Conservation (phyloP, 2,329 filamentous ascomycete species). For the Phoma herbarum region DNA sequence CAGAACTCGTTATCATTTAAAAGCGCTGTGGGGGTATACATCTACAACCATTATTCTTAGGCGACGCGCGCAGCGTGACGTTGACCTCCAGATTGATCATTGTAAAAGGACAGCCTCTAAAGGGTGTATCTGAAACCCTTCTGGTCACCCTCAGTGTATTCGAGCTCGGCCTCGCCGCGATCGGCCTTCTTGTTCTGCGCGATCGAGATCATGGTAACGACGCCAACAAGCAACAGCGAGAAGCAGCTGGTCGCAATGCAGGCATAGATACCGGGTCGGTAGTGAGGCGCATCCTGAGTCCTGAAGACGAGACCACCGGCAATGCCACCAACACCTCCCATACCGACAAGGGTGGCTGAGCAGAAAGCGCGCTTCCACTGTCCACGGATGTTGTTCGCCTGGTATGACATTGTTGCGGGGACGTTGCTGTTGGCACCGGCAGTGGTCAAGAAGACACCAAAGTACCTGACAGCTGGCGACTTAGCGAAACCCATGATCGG, state of each 20-base stretch:
- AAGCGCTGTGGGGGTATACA: conserved; percentile 4
- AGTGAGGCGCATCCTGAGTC: conserved; percentile 43
- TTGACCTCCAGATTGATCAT: neutral
- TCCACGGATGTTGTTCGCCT: conserved; percentile 86
- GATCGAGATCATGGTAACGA: conserved; percentile 46
- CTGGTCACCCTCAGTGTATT: conserved; percentile 48
- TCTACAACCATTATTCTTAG: neutral
- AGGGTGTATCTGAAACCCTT: conserved; percentile 49
- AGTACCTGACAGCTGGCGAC: conserved; percentile 68
- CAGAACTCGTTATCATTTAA: neutral
- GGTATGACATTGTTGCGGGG: conserved; percentile 77
- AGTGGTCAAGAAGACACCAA: conserved; percentile 78
- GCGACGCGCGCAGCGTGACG: neutral
- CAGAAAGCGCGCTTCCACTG: conserved; percentile 89
- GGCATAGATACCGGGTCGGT: conserved; percentile 50
- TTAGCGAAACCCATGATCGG: conserved; percentile 75
- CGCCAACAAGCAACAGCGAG: conserved; percentile 45
- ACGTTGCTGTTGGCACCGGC: conserved; percentile 81
- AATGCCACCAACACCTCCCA: conserved; percentile 82
- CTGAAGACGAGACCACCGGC: conserved; percentile 76
- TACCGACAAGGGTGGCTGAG: conserved; percentile 77
- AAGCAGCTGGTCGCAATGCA: conserved; percentile 52
- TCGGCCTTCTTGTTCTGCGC: conserved; percentile 51
- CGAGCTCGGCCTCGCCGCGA: conserved; percentile 54
- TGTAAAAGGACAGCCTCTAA: conserved; percentile 10